Conservation (phyloP, 192 early-diverging fungal genomes). For the Globomyces pollinis-pini region DNA sequence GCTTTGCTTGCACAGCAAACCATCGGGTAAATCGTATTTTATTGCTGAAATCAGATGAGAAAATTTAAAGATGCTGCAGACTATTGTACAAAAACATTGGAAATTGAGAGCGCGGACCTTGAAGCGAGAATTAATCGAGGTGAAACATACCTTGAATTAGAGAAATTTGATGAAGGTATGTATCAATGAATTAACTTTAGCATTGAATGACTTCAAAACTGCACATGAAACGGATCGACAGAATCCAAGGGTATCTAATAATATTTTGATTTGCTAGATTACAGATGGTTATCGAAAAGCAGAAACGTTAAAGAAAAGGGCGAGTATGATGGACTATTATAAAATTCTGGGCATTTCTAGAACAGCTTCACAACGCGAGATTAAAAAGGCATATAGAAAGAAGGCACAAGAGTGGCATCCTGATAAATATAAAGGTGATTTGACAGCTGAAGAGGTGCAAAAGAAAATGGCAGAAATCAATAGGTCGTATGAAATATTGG, state of each 20-base stretch:
- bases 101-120: conserved; percentile 59
- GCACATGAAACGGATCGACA: conserved; percentile 60
- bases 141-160: conserved; percentile 56
- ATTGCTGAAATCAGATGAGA: conserved; percentile 44
- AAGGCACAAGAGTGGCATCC: conserved; percentile 76
- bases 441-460: conserved; percentile 66
- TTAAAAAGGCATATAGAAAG: conserved; percentile 89
- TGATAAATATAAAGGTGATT: conserved; percentile 59
- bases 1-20: conserved; percentile 56
- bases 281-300: conserved; percentile 53
- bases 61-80: conserved; percentile 45
- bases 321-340: conserved; percentile 80
- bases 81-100: conserved; percentile 65
- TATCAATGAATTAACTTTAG: too few species aligned
- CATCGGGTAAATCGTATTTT: conserved; percentile 31
- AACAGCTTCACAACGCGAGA: conserved; percentile 65
- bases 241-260: conserved; percentile 45
- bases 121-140: conserved; percentile 69
- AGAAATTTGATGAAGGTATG: conserved; percentile 71
- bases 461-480: conserved; percentile 92
- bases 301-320: conserved; percentile 49
- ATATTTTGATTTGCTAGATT: not conserved
- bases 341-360: conserved; percentile 81
- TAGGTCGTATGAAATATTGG: conserved; percentile 79
- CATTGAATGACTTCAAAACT: conserved; percentile 61